These are phyloP conservation scores for Quercus phellos DNA, from an alignment of 331 rosid species.

Conservation along the genomic window DNA sequence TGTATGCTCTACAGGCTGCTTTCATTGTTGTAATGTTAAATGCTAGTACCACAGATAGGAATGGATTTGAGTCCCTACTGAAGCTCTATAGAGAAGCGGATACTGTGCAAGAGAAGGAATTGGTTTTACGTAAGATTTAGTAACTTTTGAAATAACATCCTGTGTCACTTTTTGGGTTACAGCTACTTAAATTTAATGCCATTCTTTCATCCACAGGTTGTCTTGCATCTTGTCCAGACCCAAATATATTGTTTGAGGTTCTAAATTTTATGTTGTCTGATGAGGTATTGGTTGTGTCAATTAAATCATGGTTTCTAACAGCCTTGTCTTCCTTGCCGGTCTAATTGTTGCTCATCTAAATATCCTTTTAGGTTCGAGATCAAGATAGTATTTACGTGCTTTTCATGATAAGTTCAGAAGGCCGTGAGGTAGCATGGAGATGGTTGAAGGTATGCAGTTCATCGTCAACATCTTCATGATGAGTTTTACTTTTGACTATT, in stretches of 20 bases:
- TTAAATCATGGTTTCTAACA: no score
- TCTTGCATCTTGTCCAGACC: conserved; percentile 53
- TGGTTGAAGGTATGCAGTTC: no score
- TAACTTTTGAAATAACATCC: conserved; percentile 10
- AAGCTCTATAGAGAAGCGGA: conserved; percentile 21
- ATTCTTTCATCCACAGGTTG: conserved; percentile 29
- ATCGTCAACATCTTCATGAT: conserved; percentile 11
- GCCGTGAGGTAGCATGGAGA: no score
- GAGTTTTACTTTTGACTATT: no score
- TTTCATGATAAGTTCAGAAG: no score
- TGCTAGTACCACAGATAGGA: conserved; percentile 21
- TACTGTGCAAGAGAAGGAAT: conserved; percentile 49
- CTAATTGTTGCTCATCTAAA: no score
- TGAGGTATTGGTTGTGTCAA: no score
- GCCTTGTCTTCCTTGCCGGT: no score
- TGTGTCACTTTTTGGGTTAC: background rate
- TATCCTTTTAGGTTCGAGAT: no score
- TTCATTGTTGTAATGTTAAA: conserved; percentile 52
- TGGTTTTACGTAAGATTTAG: conserved; percentile 35
- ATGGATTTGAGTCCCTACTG: no score
- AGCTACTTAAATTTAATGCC: background rate
- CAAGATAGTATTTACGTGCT: no score
- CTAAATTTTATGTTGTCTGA: no score
- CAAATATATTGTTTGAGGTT: conserved; percentile 29
- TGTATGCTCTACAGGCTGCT: conserved; percentile 40